Percentiles rank a stretch among this genome's conserved stretches.
Evolutionary conservation across 495 filamentous ascomycete genomes (phyloP).

Genomic region (Neurospora cerealis): DNA sequence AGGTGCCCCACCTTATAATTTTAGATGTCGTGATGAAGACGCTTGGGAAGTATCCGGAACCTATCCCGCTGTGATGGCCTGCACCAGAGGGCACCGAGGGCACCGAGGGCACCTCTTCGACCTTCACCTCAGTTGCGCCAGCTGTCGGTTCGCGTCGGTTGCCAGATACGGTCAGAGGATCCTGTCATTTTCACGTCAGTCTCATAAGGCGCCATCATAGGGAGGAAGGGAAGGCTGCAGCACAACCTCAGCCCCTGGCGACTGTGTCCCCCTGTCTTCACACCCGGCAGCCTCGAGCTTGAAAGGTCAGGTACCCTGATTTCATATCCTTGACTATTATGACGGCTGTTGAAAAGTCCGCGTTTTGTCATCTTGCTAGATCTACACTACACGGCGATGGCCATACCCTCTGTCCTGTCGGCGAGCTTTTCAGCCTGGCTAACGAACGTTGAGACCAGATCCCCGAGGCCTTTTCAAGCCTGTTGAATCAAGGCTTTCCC

Average conservation of each 20-base stretch:
- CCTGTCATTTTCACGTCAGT: not conserved
- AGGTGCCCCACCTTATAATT: not conserved
- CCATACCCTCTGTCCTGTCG: not conserved
- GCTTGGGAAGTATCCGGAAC: not conserved
- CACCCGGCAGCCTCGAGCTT: not conserved
- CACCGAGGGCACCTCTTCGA: not conserved
- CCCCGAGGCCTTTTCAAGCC: not conserved
- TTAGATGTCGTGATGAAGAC: not conserved
- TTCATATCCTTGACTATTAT: not conserved
- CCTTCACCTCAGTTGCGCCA: not conserved
- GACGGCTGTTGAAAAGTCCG: not conserved
- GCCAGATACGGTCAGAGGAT: not conserved
- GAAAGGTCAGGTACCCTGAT: not conserved
- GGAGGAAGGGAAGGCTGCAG: not conserved
- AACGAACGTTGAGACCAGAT: not conserved
- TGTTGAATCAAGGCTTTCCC: not conserved
- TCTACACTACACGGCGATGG: not conserved
- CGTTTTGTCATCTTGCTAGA: not conserved
- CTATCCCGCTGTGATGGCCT: not conserved
- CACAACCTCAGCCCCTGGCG: not conserved
- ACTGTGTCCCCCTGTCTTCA: not conserved
- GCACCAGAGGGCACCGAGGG: not conserved
- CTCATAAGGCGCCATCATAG: not conserved
- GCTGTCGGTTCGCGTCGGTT: not conserved
- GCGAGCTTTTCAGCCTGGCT: not conserved